Evolutionary conservation across 345 rosid genomes (phyloP), one percentile per base, ranked within the genome.

Genomic region (Aquilaria malaccensis): DNA sequence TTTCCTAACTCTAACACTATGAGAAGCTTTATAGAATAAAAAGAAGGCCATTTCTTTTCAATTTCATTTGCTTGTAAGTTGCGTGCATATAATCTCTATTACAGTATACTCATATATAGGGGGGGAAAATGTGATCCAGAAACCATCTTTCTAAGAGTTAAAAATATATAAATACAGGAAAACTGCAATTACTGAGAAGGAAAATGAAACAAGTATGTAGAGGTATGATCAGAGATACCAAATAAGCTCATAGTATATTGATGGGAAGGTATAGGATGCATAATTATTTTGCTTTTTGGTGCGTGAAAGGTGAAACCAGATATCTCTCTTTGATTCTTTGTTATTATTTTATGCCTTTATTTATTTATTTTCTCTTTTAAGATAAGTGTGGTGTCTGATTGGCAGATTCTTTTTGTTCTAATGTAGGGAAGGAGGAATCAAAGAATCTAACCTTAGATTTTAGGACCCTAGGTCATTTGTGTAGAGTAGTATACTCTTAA

Each of bases 371-470:
- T 68, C 41, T 62, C 61, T 64, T 59, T 67, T 50, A 62, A 33
- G 63, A 41, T 53, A 70, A 70, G 68, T 65, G 65, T 73, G 69
- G 76, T 77, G 77, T 22, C 22, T 63, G 76, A 76, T 81, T 82
- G 93, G 83, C 91, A 78, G 91, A 79, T 86, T 86, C 91, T 73
- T 63, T 84, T 78, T 78, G 91, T 86, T 82, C 66, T 79, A 22
- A 78, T 84, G 80, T 65, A 81, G 81, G 69, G 76, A 58, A 79
- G 75, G 67, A 72, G 77, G 93, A 86, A 81, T 83, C 85, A 83
- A 80, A 72, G 81, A 83, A 88, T 85, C 92, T 79, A 74, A 77
- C 81, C 74, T 77, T 79, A 75, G 87, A 79, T 72, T 71, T 68
- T 63, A 59, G 72, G 70, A 68, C 80, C 73, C 69, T 12, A 52